phyloP scores from a whole-genome alignment of 768 basidiomycete genomes.

The Multifurca ochricompacta region DNA sequence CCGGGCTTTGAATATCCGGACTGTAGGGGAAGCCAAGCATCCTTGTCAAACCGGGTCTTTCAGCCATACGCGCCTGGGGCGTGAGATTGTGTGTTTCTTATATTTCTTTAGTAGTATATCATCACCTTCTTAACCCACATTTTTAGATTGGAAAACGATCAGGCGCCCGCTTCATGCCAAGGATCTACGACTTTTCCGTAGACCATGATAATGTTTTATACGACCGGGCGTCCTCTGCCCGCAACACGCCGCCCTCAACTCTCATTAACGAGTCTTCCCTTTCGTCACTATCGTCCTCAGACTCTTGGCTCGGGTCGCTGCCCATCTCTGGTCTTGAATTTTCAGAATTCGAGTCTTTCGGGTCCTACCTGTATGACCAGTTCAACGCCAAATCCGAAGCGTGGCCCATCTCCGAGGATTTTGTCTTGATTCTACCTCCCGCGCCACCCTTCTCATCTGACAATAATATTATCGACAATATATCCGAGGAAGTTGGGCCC shows the following conservation, averaged over 20 bases:
- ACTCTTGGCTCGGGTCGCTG: not conserved
- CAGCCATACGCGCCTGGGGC: not conserved
- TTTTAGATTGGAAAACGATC: not conserved
- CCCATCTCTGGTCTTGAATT: not conserved
- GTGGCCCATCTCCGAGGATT: not conserved
- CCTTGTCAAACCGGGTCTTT: not conserved
- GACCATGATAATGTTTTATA: constrained; percentile 6
- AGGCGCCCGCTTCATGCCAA: not conserved
- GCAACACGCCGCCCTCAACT: not conserved
- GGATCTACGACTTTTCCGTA: constrained; percentile 3
- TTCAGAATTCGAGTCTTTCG: not conserved
- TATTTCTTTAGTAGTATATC: not conserved
- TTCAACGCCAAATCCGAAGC: not conserved
- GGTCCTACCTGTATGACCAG: constrained; percentile 1
- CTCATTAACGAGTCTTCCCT: not conserved
- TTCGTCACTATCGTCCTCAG: not conserved
- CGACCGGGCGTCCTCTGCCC: not conserved
- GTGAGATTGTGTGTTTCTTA: constrained; percentile 1
- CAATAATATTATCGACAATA: not conserved
- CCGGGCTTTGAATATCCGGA: not conserved
- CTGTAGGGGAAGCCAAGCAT: not conserved
- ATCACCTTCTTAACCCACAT: not conserved
- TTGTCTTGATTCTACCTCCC: not conserved
- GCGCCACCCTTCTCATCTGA: not conserved
- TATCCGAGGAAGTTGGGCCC: not conserved